Conservation (phyloP, 768 basidiomycete genomes). For the Macrocybe gigantea region DNA sequence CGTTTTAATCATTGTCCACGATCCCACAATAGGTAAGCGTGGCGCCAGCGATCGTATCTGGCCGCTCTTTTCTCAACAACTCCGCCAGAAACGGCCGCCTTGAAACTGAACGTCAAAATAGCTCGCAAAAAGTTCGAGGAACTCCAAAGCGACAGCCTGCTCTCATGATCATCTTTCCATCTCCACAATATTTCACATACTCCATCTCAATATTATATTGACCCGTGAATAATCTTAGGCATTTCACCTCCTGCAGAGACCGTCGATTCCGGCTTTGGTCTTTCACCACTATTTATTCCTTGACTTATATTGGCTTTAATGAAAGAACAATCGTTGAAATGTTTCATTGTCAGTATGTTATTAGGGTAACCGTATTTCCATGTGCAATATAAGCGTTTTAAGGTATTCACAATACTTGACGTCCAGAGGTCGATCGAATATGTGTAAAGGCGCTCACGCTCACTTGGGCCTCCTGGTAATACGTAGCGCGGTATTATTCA, state of each 20-base stretch:
- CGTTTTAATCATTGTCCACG: constrained; percentile 82
- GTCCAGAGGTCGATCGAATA: not conserved
- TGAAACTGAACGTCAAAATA: constrained; percentile 84
- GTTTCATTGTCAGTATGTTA: no score
- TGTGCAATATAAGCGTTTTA: not conserved
- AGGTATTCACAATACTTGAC: not conserved
- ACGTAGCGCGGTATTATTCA: not conserved
- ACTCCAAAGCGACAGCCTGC: constrained; percentile 68
- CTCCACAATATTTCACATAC: not conserved
- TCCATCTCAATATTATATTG: not conserved
- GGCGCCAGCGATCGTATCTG: not conserved
- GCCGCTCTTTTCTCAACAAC: not conserved
- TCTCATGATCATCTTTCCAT: constrained; percentile 18
- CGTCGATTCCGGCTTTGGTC: not conserved
- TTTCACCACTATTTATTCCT: no score
- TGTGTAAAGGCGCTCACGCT: not conserved
- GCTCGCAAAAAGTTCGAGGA: constrained; percentile 87
- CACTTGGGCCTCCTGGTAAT: not conserved
- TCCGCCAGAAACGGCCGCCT: constrained; percentile 72
- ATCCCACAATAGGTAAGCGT: constrained; percentile 76
- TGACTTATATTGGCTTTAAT: no score
- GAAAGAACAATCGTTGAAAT: no score
- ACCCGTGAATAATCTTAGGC: not conserved
- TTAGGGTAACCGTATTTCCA: no score
- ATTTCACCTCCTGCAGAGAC: not conserved